Base-by-base conservation (phyloP, 345 rosid species). In the Eutrema heterophyllum region DNA sequence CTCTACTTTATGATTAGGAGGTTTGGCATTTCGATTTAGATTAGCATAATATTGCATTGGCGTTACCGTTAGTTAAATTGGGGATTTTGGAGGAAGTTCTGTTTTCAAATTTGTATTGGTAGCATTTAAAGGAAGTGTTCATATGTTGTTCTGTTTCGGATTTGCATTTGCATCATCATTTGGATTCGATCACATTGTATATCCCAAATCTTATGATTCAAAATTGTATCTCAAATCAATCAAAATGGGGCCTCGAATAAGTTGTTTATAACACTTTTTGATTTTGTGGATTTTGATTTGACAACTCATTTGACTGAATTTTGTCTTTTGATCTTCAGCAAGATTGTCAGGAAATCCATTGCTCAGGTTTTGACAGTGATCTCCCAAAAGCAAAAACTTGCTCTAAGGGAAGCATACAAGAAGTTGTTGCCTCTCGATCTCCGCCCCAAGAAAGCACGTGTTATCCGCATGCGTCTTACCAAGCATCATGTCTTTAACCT, bases 341-440 rank as follows among this genome's bases (percentile, higher is more conserved):
- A 89, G 91, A 91, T 91, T 12, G 97, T 91, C 63, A 86, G 97
- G 79, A 63, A 84, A 81, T 86, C 90, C 4, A 89, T 91, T 12
- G 97, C 97, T 0, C 96, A 89, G 75, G 97, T 91, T 3, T 60
- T 91, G 89, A 91, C 97, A 0, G 93, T 91, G 45, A 83, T 78
- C 36, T 89, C 97, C 0, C 97, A 91, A 80, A 89, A 80, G 76
- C 97, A 91, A 80, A 91, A 91, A 81, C 67, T 86, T 35, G 89
- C 89, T 0, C 45, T 91, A 32, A 89, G 97, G 82, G 93, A 89
- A 15, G 97, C 72, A 7, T 91, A 86, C 78, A 85, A 87, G 87
- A 87, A 35, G 38, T 35, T 35, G 1, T 3, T 35, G 1, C 38
- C 38, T 35, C 38, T 35, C 2, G 38, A 35, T 35, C 38, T 35